A percentile compares a stretch with the other conserved stretches of the same genome.
Conservation (phyloP, 2,329 filamentous ascomycete genomes). For the Scedosporium boydii region DNA sequence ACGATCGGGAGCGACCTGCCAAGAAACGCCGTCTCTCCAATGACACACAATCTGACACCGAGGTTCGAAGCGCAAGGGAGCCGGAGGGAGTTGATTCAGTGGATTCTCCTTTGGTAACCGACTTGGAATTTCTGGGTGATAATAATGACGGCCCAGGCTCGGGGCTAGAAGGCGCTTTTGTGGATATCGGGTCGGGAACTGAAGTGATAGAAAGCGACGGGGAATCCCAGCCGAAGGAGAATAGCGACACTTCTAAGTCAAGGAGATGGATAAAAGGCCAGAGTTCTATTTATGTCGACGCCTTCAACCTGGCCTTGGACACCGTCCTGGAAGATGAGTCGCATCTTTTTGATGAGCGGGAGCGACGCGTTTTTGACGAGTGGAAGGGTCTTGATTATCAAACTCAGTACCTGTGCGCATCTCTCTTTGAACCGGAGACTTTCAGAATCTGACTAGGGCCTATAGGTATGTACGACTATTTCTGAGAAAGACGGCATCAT, state of each 20-base stretch:
- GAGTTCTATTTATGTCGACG: constrained; percentile 93
- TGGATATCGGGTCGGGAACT: constrained; percentile 35
- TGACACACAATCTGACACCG: neutral
- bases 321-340: constrained; percentile 84
- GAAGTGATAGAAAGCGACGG: constrained; percentile 25
- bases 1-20: neutral
- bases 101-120: neutral
- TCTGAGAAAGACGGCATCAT: constrained; percentile 79
- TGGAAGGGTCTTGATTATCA: constrained; percentile 74
- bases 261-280: constrained; percentile 59
- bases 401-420: constrained; percentile 73
- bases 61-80: neutral
- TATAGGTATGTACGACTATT: constrained; percentile 82
- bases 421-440: neutral
- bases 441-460: constrained; percentile 8
- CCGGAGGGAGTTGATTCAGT: neutral
- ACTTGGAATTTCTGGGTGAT: neutral
- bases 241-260: constrained; percentile 7
- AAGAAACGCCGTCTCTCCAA: constrained; percentile 2
- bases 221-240: constrained; percentile 12
- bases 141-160: neutral
- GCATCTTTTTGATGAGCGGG: constrained; percentile 75
- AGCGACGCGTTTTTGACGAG: constrained; percentile 64
- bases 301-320: constrained; percentile 85
- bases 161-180: neutral